These are phyloP conservation scores for Trametes elegans DNA, from an alignment of 768 basidiomycete genomes.

Conservation along the genomic window DNA sequence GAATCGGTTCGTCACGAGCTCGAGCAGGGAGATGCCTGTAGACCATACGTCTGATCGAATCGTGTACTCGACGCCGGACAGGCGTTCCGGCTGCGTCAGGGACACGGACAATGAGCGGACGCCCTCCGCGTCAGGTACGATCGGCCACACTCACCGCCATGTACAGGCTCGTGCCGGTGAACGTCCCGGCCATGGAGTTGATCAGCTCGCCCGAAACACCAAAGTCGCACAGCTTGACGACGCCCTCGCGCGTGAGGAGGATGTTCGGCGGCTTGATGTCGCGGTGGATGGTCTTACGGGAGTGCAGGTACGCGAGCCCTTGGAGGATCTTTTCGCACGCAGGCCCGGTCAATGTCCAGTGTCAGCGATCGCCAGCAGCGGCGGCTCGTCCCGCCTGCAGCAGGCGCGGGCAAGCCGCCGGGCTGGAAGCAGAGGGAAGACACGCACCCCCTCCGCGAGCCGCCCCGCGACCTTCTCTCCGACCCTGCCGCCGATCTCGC, in stretches of 20 bases:
- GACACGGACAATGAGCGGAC: conserved; percentile 2
- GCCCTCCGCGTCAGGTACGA: not conserved
- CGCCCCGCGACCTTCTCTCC: conserved; percentile 89
- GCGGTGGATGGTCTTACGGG: conserved; percentile 89
- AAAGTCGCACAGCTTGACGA: conserved; percentile 93
- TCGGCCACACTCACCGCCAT: conserved; percentile 80
- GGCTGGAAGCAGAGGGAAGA: not conserved
- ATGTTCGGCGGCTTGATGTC: conserved; percentile 96
- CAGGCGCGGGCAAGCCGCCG: not conserved
- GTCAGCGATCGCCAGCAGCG: conserved; percentile 9
- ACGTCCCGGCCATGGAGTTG: conserved; percentile 88
- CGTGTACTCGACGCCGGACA: conserved; percentile 87
- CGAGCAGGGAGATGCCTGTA: conserved; percentile 89
- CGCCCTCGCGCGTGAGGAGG: conserved; percentile 82
- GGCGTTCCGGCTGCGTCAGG: conserved; percentile 78
- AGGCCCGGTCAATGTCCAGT: conserved; percentile 9
- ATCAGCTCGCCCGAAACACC: conserved; percentile 97
- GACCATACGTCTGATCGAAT: conserved; percentile 99
- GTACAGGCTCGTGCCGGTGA: conserved; percentile 96
- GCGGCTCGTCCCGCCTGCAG: conserved; percentile 4
- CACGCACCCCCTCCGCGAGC: conserved; percentile 85
- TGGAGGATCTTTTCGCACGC: conserved; percentile 61
- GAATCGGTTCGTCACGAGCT: conserved; percentile 91
- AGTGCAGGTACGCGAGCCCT: conserved; percentile 92
- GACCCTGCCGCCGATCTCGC: conserved; percentile 72